Base-by-base conservation (phyloP, 352 stramenopile genomes). In the Pythium guiyangense region DNA sequence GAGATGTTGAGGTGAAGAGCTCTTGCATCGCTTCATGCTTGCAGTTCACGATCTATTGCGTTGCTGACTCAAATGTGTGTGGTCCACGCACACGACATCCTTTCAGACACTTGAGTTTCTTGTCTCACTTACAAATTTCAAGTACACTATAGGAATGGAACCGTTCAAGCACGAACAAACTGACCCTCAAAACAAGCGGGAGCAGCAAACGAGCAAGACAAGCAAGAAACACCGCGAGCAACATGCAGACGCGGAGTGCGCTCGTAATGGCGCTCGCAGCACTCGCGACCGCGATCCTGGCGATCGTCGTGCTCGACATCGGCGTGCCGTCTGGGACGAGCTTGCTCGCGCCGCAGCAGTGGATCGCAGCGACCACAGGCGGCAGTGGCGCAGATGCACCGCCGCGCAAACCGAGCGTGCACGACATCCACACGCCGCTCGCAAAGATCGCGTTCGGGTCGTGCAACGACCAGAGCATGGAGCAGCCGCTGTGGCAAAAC, bases 381-480 rank as follows among this genome's bases (percentile, higher is more conserved):
- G 20, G 42, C 42, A 25, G 5, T 25, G 9, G 42, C 42, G 42
- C 20, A 15, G 42, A 47, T 20, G 42, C 17, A 6, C 42, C 42
- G 42, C n/a, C 17, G 2, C 42, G 20, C 17, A 47, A 47, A 27
- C 64, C 73, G 25, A 69, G 62, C 31, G 60, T 86, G 20, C 52
- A 79, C 52, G 71, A 84, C 62, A 70, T 90, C 57, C 61, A 67
- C 46, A 34, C 63, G 42, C 71, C 79, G 39, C 72, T 90, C 26
- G 43, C 69, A 27, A 75, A 67, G 52, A 67, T 94, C 46, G 81
- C 73, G 29, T 95, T 95, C 64, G 85, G 83, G 42, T 95, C 85
- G 14, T 95, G 85, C 78, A 95, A 92, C 49, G 82, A 95, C 51
- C 85, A 95, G 68, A 86, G 80, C 69, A 86, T 92, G 50, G 67